Percentiles rank a stretch among this genome's conserved stretches.
phyloP scores from a whole-genome alignment of 805 yeast species.

The Ogataea ramenticola region DNA sequence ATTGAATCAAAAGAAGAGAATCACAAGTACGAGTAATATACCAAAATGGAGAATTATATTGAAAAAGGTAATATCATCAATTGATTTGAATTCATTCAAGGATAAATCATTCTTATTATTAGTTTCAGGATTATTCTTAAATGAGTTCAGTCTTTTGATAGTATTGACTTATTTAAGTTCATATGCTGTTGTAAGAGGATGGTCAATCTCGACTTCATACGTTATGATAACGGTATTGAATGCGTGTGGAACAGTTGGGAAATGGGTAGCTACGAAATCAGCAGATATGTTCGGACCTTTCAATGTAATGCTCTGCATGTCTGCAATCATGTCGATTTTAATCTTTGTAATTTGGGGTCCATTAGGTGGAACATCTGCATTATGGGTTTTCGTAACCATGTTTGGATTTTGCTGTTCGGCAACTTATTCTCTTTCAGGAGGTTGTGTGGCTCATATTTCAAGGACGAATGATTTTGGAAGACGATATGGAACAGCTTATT shows the following conservation, averaged over 20 bases:
- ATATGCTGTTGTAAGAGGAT: constrained; percentile 35
- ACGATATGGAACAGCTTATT: constrained; percentile 63
- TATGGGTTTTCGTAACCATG: constrained; percentile 44
- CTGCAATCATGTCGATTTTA: constrained; percentile 36
- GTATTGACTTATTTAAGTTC: constrained; percentile 37
- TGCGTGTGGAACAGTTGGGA: constrained; percentile 42
- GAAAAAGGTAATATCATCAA: constrained; percentile 15
- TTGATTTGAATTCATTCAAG: constrained; percentile 25
- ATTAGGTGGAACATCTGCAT: constrained; percentile 35
- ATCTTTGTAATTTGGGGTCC: constrained; percentile 60
- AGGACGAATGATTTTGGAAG: constrained; percentile 60
- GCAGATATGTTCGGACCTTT: constrained; percentile 52
- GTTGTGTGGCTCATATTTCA: constrained; percentile 62
- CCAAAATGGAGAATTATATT: constrained; percentile 4
- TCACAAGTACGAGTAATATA: background rate
- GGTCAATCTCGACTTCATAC: constrained; percentile 32
- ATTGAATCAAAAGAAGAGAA: constrained; percentile 1
- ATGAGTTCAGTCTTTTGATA: constrained; percentile 33
- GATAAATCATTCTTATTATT: constrained; percentile 30
- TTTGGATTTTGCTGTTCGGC: constrained; percentile 59
- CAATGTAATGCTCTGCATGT: constrained; percentile 48
- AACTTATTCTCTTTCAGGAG: constrained; percentile 58
- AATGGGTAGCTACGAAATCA: constrained; percentile 45
- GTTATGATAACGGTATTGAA: constrained; percentile 40
- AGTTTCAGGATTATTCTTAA: constrained; percentile 34